phyloP scores from a whole-genome alignment of 371 early-diverging fungal species.

The Basidiobolus meristosporus region DNA sequence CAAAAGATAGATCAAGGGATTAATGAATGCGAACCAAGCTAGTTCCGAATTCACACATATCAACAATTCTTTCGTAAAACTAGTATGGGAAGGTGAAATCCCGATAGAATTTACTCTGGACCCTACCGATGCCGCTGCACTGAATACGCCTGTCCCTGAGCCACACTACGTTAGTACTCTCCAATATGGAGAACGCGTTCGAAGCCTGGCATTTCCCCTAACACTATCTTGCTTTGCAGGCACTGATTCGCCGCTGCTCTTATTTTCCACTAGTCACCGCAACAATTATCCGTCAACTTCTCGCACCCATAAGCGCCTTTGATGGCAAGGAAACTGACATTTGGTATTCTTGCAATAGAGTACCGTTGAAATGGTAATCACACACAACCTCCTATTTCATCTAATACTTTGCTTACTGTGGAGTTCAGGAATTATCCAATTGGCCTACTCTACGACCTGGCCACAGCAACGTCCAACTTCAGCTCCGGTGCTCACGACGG shows the following conservation, averaged over 20 bases:
- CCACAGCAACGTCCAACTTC: background rate
- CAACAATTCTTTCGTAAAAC: no score
- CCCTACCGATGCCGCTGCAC: no score
- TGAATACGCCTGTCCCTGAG: background rate
- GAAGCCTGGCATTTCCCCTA: background rate
- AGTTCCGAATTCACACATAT: no score
- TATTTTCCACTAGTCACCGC: constrained; percentile 1
- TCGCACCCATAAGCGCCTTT: background rate
- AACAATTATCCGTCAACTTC: background rate
- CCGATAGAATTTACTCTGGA: no score
- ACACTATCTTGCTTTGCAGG: background rate
- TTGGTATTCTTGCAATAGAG: background rate
- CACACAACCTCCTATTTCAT: no score
- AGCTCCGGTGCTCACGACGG: background rate
- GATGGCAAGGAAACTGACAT: background rate
- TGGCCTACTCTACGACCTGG: background rate
- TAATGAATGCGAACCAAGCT: no score
- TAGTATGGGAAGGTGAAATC: no score
- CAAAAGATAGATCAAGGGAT: no score
- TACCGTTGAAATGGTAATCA: background rate
- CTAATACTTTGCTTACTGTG: no score
- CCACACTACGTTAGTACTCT: background rate
- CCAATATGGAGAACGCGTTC: background rate
- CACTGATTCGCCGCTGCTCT: constrained; percentile 1
- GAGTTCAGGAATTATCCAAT: background rate